phyloP scores from a whole-genome alignment of 208 protist genomes.

The Spongospora subterranea region DNA sequence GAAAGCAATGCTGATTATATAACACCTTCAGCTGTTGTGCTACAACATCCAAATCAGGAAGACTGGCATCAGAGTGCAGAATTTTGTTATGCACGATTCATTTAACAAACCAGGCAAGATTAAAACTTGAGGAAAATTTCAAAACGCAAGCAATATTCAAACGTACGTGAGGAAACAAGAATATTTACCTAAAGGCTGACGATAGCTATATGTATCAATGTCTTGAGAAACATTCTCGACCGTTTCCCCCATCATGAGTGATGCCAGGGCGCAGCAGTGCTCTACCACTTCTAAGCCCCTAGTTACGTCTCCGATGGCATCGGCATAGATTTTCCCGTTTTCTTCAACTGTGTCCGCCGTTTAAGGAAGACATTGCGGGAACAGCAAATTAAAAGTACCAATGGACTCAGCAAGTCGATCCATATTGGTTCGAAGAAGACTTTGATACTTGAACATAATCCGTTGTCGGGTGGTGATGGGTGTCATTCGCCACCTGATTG shows the following conservation, averaged over 20 bases:
- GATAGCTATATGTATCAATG: slow-evolving; percentile 64
- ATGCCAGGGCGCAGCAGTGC: slow-evolving; percentile 78
- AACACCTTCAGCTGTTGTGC: too few relatives aligned
- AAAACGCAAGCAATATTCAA: too few relatives aligned
- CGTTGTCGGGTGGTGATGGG: slow-evolving; percentile 18
- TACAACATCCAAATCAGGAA: too few relatives aligned
- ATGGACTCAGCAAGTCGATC: slow-evolving; percentile 12
- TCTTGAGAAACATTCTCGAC: slow-evolving; percentile 71
- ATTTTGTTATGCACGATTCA: too few relatives aligned
- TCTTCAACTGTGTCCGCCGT: slow-evolving; percentile 36
- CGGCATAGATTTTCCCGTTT: slow-evolving; percentile 60
- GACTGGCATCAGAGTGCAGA: too few relatives aligned
- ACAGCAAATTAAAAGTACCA: slow-evolving; percentile 9
- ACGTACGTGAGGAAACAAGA: neutral
- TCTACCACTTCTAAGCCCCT: slow-evolving; percentile 83
- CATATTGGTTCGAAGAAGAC: slow-evolving; percentile 51
- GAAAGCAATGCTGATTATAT: too few relatives aligned
- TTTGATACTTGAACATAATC: slow-evolving; percentile 60
- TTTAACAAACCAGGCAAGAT: too few relatives aligned
- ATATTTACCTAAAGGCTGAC: slow-evolving; percentile 61
- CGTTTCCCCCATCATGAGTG: slow-evolving; percentile 84
- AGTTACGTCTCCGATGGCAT: slow-evolving; percentile 60
- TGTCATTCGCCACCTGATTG: slow-evolving; percentile 53
- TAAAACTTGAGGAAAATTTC: too few relatives aligned
- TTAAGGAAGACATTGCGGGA: neutral